Evolutionary conservation across 306 rosid genomes (phyloP), one percentile per base, ranked within the genome.

Genomic region (Acacia melanoxylon): DNA sequence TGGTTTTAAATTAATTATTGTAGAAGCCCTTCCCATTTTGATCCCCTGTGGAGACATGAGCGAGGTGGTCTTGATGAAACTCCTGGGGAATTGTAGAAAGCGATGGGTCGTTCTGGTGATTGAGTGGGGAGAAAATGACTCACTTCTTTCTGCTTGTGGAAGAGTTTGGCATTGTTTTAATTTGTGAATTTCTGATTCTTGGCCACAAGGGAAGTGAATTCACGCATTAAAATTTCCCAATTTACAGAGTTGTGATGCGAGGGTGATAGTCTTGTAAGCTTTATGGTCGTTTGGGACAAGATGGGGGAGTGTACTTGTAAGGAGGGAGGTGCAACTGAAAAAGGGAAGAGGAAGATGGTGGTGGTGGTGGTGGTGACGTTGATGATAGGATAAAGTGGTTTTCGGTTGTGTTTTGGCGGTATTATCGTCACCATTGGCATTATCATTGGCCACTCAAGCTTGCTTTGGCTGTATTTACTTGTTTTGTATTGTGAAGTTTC

Each of bases 1-100:
- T 84, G 85, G 84, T 76, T 77, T 86, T 79, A n/a, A 56, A 56
- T 52, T 16, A 52, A 52, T 20, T 56, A 56, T 56, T 19, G 24
- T 56, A 25, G 25, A 56, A 56, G 25, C 75, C 29, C 35, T 16
- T 46, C 29, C 56, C 71, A 14, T 13, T 27, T 62, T 27, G 40
- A 12, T 24, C 66, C 65, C 68, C 76, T 72, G 1, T 2, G 14
- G 52, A 59, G 66, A 41, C 42, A 58, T 74, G 83, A 74, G 46
- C 33, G 20, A 48, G 75, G 72, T 87, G 46, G 62, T 56, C 27
- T 45, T 29, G 41, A 58, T 51, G 61, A 56, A 68, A 81, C 59
- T 73, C 25, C 65, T 81, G 79, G 76, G 24, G 3, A 48, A 78
- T 68, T 78, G 40, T 72, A 76, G 80, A 67, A 70, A 72, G 61